Conservation (phyloP, 306 rosid species). For the Acacia acuminata region DNA sequence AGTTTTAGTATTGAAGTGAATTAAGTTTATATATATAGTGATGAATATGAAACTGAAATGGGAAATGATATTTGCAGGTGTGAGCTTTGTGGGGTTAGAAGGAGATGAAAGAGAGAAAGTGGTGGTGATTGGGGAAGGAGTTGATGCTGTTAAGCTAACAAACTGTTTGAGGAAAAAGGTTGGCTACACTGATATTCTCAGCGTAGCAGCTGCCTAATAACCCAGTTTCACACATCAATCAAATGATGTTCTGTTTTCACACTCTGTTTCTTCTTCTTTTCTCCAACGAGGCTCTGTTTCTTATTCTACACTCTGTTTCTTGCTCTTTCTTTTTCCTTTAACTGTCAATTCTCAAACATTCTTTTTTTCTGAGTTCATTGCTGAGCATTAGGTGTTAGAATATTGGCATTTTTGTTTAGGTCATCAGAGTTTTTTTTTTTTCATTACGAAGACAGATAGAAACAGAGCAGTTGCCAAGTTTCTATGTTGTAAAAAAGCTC, state of each 20-base stretch:
- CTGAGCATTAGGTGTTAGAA: not conserved
- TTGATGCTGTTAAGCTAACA: conserved; percentile 36
- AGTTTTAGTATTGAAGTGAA: not conserved
- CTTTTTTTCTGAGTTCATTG: not conserved
- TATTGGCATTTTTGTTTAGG: not conserved
- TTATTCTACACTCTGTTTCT: not conserved
- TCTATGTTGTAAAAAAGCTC: no score
- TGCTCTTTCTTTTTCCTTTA: not conserved
- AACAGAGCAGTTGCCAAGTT: no score
- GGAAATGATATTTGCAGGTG: conserved; percentile 42
- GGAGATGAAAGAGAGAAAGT: conserved; percentile 42
- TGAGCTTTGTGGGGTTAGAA: conserved; percentile 44
- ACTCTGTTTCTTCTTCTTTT: not conserved
- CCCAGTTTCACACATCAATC: not conserved
- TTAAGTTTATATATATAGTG: no score
- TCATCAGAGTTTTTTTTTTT: no score
- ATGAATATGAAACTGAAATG: not conserved
- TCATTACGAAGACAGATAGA: no score
- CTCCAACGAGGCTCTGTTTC: not conserved
- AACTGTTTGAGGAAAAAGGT: conserved; percentile 51
- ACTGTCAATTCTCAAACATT: not conserved
- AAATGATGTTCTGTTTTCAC: not conserved
- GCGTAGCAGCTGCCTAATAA: conserved; percentile 9
- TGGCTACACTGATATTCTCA: conserved; percentile 36
- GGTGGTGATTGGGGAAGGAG: conserved; percentile 53